These are phyloP conservation scores for Tylopilus vinaceipallidus DNA, from an alignment of 768 basidiomycete species.

Conservation along the genomic window DNA sequence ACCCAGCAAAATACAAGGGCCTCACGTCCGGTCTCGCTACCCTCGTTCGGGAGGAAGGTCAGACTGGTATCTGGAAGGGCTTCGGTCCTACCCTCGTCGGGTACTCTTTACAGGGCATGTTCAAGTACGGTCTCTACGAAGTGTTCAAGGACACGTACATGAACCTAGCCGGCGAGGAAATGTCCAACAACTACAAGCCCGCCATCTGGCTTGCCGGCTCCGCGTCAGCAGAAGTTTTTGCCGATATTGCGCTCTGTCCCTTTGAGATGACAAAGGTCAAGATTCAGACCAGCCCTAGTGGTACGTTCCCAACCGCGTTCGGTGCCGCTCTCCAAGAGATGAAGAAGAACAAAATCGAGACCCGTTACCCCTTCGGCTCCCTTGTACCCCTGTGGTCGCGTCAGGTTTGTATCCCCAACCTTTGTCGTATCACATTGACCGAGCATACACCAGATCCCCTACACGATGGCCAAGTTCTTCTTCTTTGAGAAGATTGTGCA, in stretches of 20 bases:
- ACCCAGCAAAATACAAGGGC: conserved; percentile 71
- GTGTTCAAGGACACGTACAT: conserved; percentile 92
- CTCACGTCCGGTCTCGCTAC: conserved; percentile 57
- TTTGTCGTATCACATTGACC: background rate
- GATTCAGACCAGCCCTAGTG: conserved; percentile 73
- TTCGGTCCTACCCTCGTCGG: conserved; percentile 90
- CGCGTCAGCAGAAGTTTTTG: conserved; percentile 92
- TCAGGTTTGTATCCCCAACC: conserved; percentile 48
- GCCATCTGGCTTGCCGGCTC: conserved; percentile 92
- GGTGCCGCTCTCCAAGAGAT: conserved; percentile 71
- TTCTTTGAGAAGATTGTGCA: conserved; percentile 90
- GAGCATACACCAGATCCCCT: conserved; percentile 65
- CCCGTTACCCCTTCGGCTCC: conserved; percentile 82
- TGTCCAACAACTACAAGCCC: conserved; percentile 76
- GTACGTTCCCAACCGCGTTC: conserved; percentile 76
- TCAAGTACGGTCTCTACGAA: conserved; percentile 98
- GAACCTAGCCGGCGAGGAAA: conserved; percentile 86
- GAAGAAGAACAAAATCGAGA: conserved; percentile 61
- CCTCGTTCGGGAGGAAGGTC: conserved; percentile 77
- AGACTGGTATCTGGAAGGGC: conserved; percentile 89
- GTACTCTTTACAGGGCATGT: conserved; percentile 93
- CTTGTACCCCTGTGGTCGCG: conserved; percentile 85
- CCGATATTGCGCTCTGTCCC: conserved; percentile 93
- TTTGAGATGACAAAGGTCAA: conserved; percentile 93
- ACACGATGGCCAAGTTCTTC: conserved; percentile 99